These are phyloP conservation scores for Aureobasidium sp. DNA, from an alignment of 2,329 filamentous ascomycete species.

Conservation along the genomic window DNA sequence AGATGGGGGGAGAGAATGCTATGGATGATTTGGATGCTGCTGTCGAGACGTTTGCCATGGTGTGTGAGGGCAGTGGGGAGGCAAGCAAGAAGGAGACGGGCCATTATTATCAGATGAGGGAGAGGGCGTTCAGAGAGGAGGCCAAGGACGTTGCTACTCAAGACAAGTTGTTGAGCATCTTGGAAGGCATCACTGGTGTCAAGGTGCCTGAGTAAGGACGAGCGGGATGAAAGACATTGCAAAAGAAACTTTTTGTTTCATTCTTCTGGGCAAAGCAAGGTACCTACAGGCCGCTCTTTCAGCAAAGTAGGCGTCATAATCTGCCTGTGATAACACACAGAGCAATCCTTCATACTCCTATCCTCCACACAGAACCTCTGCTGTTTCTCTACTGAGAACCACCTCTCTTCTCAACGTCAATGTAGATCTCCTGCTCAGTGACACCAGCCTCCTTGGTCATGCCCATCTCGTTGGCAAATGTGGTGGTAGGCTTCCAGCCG, in stretches of 20 bases:
- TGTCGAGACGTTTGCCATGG: slow-evolving; percentile 39
- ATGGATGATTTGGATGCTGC: slow-evolving; percentile 42
- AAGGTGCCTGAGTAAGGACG: slow-evolving; percentile 22
- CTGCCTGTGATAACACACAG: neutral
- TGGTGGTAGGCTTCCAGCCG: slow-evolving; percentile 52
- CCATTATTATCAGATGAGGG: slow-evolving; percentile 30
- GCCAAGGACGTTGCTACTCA: slow-evolving; percentile 37
- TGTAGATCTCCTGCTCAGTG: slow-evolving; percentile 22
- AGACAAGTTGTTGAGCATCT: slow-evolving; percentile 38
- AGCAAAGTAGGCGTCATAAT: too few relatives aligned
- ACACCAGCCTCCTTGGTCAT: slow-evolving; percentile 24
- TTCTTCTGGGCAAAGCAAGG: neutral
- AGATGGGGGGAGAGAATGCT: slow-evolving; percentile 39
- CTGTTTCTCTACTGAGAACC: neutral
- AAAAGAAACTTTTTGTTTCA: too few relatives aligned
- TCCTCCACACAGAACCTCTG: neutral
- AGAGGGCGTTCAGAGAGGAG: slow-evolving; percentile 25
- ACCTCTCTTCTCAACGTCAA: slow-evolving; percentile 30
- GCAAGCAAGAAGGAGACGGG: slow-evolving; percentile 29
- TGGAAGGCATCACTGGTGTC: slow-evolving; percentile 30
- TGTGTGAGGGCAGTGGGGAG: slow-evolving; percentile 40
- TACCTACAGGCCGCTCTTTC: neutral
- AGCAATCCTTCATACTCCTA: neutral
- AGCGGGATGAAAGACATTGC: too few relatives aligned
- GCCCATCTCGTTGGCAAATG: slow-evolving; percentile 29